Percentiles rank a stretch among this genome's conserved stretches.
These are phyloP conservation scores for Podila minutissima DNA, from an alignment of 192 early-diverging fungal genomes.

Conservation along the genomic window DNA sequence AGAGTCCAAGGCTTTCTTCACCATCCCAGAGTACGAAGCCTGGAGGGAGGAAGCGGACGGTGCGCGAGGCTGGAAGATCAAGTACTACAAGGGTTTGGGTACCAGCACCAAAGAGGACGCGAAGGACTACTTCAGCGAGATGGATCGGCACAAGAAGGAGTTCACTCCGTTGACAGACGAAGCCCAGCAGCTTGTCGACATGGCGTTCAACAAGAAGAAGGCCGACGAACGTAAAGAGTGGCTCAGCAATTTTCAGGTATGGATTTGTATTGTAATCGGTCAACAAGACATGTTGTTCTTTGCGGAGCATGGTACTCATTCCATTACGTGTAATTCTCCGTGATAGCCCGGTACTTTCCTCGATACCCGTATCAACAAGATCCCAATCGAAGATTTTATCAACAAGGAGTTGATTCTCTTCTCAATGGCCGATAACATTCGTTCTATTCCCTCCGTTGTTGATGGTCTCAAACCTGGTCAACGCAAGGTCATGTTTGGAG, in stretches of 20 bases:
- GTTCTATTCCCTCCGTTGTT: conserved; percentile 93
- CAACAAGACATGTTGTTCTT: too few species aligned
- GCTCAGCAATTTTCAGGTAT: conserved; percentile 76
- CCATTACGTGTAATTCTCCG: background rate
- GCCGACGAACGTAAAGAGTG: conserved; percentile 96
- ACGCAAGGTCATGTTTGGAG: conserved; percentile 91
- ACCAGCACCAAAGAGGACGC: conserved; percentile 86
- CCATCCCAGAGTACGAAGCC: conserved; percentile 90
- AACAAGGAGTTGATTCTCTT: conserved; percentile 96
- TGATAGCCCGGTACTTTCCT: conserved; percentile 89
- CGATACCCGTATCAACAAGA: conserved; percentile 80
- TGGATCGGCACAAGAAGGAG: conserved; percentile 82
- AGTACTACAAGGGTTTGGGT: conserved; percentile 99
- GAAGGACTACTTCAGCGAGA: conserved; percentile 90
- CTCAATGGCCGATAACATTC: conserved; percentile 92
- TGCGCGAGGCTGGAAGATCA: conserved; percentile 84
- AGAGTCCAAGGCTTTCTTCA: conserved; percentile 82
- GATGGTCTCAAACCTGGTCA: conserved; percentile 98
- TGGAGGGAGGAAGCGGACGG: conserved; percentile 79
- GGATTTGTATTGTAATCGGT: too few species aligned
- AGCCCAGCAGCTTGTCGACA: conserved; percentile 86
- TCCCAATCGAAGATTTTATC: conserved; percentile 91
- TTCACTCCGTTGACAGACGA: conserved; percentile 68
- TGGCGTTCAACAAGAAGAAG: conserved; percentile 97
- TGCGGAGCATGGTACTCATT: background rate